These are phyloP conservation scores for Penicillium bialowiezense DNA, from an alignment of 495 filamentous ascomycete species.

Conservation along the genomic window DNA sequence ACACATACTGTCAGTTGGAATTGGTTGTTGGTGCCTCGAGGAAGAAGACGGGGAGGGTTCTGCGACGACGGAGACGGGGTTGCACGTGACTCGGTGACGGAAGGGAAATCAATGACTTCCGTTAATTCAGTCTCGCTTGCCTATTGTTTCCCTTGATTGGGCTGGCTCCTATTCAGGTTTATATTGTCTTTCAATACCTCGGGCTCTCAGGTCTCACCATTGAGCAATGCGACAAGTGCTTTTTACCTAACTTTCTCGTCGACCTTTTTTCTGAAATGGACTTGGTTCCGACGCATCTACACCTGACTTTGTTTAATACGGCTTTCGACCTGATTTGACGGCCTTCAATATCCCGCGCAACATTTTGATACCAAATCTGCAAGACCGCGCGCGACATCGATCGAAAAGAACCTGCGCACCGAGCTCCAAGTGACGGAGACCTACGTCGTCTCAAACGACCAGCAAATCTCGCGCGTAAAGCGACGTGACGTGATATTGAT, in stretches of 20 bases:
- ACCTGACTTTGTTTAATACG: not conserved
- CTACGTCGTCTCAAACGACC: not conserved
- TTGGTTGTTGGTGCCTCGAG: slow-evolving; percentile 10
- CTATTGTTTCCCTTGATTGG: not conserved
- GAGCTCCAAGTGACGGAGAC: not conserved
- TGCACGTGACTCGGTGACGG: not conserved
- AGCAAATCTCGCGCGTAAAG: not conserved
- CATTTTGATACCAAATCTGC: not conserved
- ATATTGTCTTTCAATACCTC: not conserved
- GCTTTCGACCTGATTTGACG: not conserved
- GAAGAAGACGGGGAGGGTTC: slow-evolving; percentile 8
- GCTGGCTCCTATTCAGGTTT: slow-evolving; percentile 6
- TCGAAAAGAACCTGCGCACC: not conserved
- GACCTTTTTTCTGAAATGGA: not conserved
- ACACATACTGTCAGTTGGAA: slow-evolving; percentile 15
- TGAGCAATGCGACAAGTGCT: slow-evolving; percentile 9
- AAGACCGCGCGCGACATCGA: not conserved
- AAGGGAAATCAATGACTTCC: not conserved
- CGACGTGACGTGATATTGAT: not conserved
- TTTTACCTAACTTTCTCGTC: slow-evolving; percentile 1
- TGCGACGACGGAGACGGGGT: slow-evolving; percentile 10
- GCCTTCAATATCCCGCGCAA: not conserved
- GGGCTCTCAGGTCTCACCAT: not conserved
- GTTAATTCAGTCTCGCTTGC: too few species aligned
- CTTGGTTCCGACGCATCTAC: not conserved